These are phyloP conservation scores for Paraconiothyrium brasiliense DNA, from an alignment of 2,329 filamentous ascomycete genomes.

Conservation along the genomic window DNA sequence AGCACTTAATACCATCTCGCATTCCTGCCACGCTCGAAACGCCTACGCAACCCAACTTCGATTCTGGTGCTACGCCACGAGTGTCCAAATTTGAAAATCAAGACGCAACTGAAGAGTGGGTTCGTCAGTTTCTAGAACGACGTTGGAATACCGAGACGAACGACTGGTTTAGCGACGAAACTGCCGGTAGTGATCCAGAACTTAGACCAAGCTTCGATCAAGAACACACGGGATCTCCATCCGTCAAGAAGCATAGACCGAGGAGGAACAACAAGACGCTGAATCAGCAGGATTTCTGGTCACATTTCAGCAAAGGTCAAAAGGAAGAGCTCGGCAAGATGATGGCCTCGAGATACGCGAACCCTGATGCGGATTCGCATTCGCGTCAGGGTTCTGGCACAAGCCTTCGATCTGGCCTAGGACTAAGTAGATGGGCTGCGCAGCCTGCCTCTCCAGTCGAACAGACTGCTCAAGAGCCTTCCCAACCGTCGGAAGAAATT, in stretches of 20 bases:
- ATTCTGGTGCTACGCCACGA: slow-evolving; percentile 37
- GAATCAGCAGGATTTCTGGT: slow-evolving; percentile 61
- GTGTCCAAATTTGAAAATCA: slow-evolving; percentile 29
- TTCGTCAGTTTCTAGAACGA: slow-evolving; percentile 81
- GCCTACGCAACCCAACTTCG: slow-evolving; percentile 33
- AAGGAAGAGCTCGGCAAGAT: slow-evolving; percentile 52
- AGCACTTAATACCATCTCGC: slow-evolving; percentile 51
- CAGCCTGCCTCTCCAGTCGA: slow-evolving; percentile 35
- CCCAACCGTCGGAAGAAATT: slow-evolving; percentile 31
- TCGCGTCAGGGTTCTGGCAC: slow-evolving; percentile 39
- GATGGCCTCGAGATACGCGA: slow-evolving; percentile 53
- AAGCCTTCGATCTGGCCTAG: slow-evolving; percentile 30
- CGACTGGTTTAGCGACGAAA: slow-evolving; percentile 83
- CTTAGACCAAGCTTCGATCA: slow-evolving; percentile 25
- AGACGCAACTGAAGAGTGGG: slow-evolving; percentile 81
- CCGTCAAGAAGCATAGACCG: slow-evolving; percentile 51
- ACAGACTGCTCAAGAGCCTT: slow-evolving; percentile 26
- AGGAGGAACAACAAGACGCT: slow-evolving; percentile 58
- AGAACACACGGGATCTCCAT: slow-evolving; percentile 20
- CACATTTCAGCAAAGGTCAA: slow-evolving; percentile 51
- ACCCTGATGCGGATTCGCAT: slow-evolving; percentile 45
- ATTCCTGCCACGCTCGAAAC: slow-evolving; percentile 38
- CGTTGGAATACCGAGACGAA: slow-evolving; percentile 74
- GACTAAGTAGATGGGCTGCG: slow-evolving; percentile 28
- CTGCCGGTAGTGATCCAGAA: slow-evolving; percentile 69